A percentile compares a stretch with the other conserved stretches of the same genome.
These are phyloP conservation scores for Myrmaecium sp. DNA, from an alignment of 2,329 filamentous ascomycete species.

Conservation along the genomic window DNA sequence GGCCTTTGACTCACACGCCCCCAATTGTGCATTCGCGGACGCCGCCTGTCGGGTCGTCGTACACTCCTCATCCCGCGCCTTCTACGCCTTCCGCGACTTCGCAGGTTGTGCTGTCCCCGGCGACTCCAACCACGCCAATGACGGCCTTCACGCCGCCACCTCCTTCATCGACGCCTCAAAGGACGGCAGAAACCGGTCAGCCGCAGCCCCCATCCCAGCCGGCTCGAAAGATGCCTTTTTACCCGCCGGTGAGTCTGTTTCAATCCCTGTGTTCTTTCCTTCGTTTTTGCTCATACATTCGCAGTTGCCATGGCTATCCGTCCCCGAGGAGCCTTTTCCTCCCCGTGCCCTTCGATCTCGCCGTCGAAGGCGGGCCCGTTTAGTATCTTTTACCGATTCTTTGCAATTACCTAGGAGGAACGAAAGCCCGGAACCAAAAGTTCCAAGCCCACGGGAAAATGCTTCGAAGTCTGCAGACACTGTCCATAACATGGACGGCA, in stretches of 20 bases:
- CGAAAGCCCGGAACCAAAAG: too few relatives aligned
- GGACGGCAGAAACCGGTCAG: constrained; percentile 6
- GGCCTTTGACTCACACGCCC: constrained; percentile 15
- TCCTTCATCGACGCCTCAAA: constrained; percentile 7
- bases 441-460: too few relatives aligned
- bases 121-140: constrained; percentile 15
- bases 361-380: constrained; percentile 26
- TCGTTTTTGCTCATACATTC: constrained; percentile 1
- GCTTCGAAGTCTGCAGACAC: too few relatives aligned
- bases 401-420: too few relatives aligned
- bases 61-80: constrained; percentile 8
- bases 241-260: constrained; percentile 26
- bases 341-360: constrained; percentile 28
- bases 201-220: constrained; percentile 11
- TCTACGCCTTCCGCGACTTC: constrained; percentile 20
- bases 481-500: too few relatives aligned
- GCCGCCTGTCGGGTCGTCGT: constrained; percentile 3
- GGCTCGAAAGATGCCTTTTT: constrained; percentile 26
- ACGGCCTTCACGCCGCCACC: constrained; percentile 15
- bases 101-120: constrained; percentile 15
- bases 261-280: not conserved
- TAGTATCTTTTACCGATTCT: too few relatives aligned
- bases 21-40: constrained; percentile 6
- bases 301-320: constrained; percentile 44
- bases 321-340: constrained; percentile 37